Evolutionary conservation across 1,284 basidiomycete species (phyloP).

Genomic region (Clitocybe nebularis): DNA sequence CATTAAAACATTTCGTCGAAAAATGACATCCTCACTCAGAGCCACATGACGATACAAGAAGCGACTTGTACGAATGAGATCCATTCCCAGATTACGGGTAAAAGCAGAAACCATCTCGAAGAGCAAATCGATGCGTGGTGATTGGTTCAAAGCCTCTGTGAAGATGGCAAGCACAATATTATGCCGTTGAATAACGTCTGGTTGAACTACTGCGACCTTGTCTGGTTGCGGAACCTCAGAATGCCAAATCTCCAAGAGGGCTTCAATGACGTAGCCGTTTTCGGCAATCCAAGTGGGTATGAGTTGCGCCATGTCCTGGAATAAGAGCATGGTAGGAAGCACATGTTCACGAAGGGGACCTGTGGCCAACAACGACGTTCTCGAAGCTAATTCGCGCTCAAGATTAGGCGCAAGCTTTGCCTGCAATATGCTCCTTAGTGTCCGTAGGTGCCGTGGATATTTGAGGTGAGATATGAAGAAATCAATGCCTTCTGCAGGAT

Average conservation of each 20-base stretch:
- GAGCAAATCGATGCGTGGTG: conserved; percentile 79
- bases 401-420: conserved; percentile 76
- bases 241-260: conserved; percentile 73
- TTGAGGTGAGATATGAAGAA: conserved; percentile 83
- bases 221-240: conserved; percentile 48
- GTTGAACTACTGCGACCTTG: conserved; percentile 40
- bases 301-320: conserved; percentile 72
- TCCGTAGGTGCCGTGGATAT: conserved; percentile 73
- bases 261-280: conserved; percentile 62
- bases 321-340: conserved; percentile 70
- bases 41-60: conserved; percentile 91
- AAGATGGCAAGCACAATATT: conserved; percentile 75
- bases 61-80: conserved; percentile 77
- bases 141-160: conserved; percentile 63
- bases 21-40: conserved; percentile 54
- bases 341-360: conserved; percentile 56
- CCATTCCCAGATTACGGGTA: conserved; percentile 79
- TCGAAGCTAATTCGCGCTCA: conserved; percentile 67
- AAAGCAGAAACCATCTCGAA: conserved; percentile 88
- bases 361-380: conserved; percentile 59
- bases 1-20: conserved; percentile 80
- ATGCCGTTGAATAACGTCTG: conserved; percentile 62
- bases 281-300: conserved; percentile 74
- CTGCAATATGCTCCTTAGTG: conserved; percentile 77
- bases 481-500: conserved; percentile 80